Conservation (phyloP, 768 basidiomycete species). For the Suillus discolor region DNA sequence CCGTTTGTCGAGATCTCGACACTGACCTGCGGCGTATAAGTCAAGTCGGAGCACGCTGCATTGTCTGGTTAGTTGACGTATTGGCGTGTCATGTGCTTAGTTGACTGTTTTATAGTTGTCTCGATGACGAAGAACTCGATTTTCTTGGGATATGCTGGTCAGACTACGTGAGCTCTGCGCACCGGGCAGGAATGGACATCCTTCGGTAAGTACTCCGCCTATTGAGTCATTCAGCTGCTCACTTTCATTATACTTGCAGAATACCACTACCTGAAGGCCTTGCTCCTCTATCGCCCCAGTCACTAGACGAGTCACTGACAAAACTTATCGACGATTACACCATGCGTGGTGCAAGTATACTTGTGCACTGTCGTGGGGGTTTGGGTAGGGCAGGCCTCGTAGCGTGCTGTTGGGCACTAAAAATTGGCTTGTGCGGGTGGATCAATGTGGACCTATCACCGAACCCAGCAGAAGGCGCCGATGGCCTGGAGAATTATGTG, state of each 20-base stretch:
- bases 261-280: constrained; percentile 92
- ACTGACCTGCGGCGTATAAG: constrained; percentile 77
- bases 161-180: constrained; percentile 68
- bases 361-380: constrained; percentile 77
- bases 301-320: constrained; percentile 66
- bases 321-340: constrained; percentile 73
- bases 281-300: constrained; percentile 59
- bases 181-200: constrained; percentile 46
- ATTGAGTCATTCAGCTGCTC: constrained; percentile 1
- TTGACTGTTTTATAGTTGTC: constrained; percentile 52
- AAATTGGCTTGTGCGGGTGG: constrained; percentile 36
- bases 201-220: not conserved
- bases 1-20: constrained; percentile 82
- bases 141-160: constrained; percentile 88
- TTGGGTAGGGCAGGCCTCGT: too few species aligned
- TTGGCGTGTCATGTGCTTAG: not conserved
- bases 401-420: constrained; percentile 79
- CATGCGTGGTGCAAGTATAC: constrained; percentile 65
- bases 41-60: constrained; percentile 71
- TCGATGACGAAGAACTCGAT: constrained; percentile 82
- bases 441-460: constrained; percentile 33
- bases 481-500: constrained; percentile 19
- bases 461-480: not conserved
- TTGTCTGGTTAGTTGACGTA: constrained; percentile 66
- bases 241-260: constrained; percentile 38